These are phyloP conservation scores for Theileria luwenshuni DNA, from an alignment of 169 alveolate species.

Conservation along the genomic window DNA sequence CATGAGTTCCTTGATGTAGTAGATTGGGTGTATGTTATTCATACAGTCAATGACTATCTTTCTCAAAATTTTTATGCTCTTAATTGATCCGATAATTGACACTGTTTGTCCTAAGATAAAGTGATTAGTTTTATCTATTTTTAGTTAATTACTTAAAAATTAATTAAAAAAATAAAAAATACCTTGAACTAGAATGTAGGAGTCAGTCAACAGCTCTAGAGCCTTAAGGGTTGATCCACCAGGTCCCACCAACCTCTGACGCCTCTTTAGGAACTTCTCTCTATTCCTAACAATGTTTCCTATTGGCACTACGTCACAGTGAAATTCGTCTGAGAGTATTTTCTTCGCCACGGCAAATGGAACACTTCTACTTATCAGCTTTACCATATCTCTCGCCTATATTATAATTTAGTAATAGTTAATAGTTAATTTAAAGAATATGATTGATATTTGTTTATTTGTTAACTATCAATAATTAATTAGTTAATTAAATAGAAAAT, in stretches of 20 bases:
- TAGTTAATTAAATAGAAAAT: too few relatives aligned
- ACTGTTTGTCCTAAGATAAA: constrained; percentile 99
- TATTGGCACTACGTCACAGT: constrained; percentile 96
- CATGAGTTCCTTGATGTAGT: constrained; percentile 98
- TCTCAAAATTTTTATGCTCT: constrained; percentile 91
- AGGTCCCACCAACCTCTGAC: constrained; percentile 99
- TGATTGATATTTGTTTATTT: too few relatives aligned
- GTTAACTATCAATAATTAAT: too few relatives aligned
- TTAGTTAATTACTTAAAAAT: too few relatives aligned
- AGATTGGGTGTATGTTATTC: constrained; percentile 98
- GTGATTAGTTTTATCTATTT: too few relatives aligned
- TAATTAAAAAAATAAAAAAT: too few relatives aligned
- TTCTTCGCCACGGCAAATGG: constrained; percentile 98
- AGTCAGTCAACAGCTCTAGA: constrained; percentile 95
- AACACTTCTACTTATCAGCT: constrained; percentile 96
- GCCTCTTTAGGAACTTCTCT: constrained; percentile 96
- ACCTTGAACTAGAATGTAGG: constrained; percentile 96
- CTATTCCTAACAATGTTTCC: constrained; percentile 93
- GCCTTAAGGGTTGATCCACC: constrained; percentile 98
- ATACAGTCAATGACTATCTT: constrained; percentile 97
- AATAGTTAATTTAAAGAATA: too few relatives aligned
- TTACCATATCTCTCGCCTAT: constrained; percentile 96
- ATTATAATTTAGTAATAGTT: constrained; percentile 36
- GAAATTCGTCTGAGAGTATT: constrained; percentile 91
- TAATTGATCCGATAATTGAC: constrained; percentile 94